Percentiles rank a stretch among this genome's conserved stretches.
Evolutionary conservation across 257 asterid genomes (phyloP).

Genomic region (Capsicum baccatum): DNA sequence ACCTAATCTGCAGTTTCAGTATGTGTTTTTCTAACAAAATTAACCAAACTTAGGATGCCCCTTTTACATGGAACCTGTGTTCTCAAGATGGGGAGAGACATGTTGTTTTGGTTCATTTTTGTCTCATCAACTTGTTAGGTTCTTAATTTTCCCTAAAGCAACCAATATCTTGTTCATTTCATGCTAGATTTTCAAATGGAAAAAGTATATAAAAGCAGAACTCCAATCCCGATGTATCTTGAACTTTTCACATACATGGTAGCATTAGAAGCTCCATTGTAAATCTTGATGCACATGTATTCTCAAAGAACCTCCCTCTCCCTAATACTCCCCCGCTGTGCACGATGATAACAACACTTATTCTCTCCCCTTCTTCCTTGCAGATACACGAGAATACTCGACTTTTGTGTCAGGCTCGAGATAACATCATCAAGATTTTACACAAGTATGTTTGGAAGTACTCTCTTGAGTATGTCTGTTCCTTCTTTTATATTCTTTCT

Average conservation of each 20-base stretch:
- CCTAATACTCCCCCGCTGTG: not conserved
- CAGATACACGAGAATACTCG: constrained; percentile 77
- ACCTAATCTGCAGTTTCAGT: not conserved
- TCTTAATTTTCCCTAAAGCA: not conserved
- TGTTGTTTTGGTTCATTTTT: not conserved
- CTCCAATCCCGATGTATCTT: no score
- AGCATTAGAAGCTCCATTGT: not conserved
- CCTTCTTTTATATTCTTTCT: not conserved
- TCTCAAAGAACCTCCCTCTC: constrained; percentile 16
- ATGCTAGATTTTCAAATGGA: no score
- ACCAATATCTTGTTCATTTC: not conserved
- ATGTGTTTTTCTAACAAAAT: no score
- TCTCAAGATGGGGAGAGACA: not conserved
- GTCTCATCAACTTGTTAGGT: not conserved
- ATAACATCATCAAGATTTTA: constrained; percentile 67
- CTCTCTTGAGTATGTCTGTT: not conserved
- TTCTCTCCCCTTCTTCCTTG: constrained; percentile 26
- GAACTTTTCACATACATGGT: no score
- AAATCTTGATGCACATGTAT: not conserved
- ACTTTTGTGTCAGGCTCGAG: constrained; percentile 76
- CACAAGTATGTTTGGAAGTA: constrained; percentile 52
- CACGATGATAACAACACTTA: not conserved
- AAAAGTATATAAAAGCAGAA: no score
- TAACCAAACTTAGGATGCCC: not conserved
- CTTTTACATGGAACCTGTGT: not conserved